These are phyloP conservation scores for Leccinellum rugosiceps DNA, from an alignment of 768 basidiomycete species.

Conservation along the genomic window DNA sequence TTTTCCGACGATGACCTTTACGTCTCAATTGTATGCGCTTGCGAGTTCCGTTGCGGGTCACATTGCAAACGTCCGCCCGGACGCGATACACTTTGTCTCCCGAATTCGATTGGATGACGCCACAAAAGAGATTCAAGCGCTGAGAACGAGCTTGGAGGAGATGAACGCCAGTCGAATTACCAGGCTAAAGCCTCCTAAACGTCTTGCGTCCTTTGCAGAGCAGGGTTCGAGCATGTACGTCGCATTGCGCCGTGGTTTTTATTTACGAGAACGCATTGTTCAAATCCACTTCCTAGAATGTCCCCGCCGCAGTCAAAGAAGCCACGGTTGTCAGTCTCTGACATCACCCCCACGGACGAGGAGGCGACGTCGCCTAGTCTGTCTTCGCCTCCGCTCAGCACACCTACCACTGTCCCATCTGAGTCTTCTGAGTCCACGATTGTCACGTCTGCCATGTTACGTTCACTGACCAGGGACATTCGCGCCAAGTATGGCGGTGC, in stretches of 20 bases:
- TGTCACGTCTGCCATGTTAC: constrained; percentile 65
- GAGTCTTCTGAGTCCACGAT: constrained; percentile 31
- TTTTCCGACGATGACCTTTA: constrained; percentile 40
- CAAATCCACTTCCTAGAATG: constrained; percentile 17
- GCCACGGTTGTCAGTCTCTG: constrained; percentile 40
- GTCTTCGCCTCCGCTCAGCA: constrained; percentile 46
- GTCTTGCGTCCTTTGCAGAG: constrained; percentile 43
- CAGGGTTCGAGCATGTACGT: constrained; percentile 40
- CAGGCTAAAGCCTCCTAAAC: constrained; percentile 44
- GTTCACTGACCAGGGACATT: constrained; percentile 33
- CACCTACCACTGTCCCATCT: constrained; percentile 40
- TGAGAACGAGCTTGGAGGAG: constrained; percentile 33
- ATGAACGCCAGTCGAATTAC: constrained; percentile 39
- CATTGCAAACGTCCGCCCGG: constrained; percentile 7
- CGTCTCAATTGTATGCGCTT: constrained; percentile 47
- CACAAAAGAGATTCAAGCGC: constrained; percentile 32
- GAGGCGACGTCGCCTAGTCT: constrained; percentile 23
- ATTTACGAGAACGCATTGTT: not conserved
- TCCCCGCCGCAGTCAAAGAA: constrained; percentile 37
- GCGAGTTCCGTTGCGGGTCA: constrained; percentile 32
- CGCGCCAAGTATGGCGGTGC: constrained; percentile 30
- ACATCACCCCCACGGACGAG: constrained; percentile 30
- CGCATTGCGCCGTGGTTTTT: not conserved
- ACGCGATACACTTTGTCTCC: constrained; percentile 8
- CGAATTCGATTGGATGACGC: constrained; percentile 23